Conservation (phyloP, 139 green algal genomes). For the Coccomyxa sp. region DNA sequence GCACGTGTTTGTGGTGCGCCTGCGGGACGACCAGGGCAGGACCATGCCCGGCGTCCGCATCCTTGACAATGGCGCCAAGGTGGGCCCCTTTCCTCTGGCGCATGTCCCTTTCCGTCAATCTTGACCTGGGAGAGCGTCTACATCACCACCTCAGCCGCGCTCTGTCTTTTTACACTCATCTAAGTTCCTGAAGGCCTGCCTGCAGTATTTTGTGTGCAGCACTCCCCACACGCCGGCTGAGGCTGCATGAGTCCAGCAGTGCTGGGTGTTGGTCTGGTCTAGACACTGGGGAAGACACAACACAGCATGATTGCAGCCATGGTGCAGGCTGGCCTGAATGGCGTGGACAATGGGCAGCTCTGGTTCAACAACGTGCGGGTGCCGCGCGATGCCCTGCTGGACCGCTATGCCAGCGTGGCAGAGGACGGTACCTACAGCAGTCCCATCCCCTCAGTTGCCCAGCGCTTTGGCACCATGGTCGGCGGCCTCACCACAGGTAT, state of each 20-base stretch:
- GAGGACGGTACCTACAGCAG: constrained; percentile 53
- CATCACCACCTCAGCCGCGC: too few species aligned
- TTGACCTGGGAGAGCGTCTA: too few species aligned
- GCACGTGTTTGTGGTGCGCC: constrained; percentile 86
- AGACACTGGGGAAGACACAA: too few species aligned
- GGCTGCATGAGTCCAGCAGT: too few species aligned
- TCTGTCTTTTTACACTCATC: too few species aligned
- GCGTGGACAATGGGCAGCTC: constrained; percentile 85
- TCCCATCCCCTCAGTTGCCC: constrained; percentile 50
- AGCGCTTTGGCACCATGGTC: constrained; percentile 83
- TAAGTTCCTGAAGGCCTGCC: too few species aligned
- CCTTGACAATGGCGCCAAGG: constrained; percentile 63
- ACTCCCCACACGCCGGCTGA: too few species aligned
- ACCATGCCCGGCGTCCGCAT: constrained; percentile 64
- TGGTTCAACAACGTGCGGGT: constrained; percentile 78
- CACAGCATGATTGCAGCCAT: too few species aligned
- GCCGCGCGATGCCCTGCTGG: constrained; percentile 57
- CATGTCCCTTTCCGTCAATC: background rate
- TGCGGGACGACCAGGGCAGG: constrained; percentile 62
- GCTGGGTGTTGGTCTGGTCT: too few species aligned
- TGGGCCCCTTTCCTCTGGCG: background rate
- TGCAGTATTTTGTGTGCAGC: too few species aligned
- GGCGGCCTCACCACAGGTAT: constrained; percentile 67
- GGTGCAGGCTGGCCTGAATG: constrained; percentile 18
- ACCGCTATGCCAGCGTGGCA: constrained; percentile 58